Base-by-base conservation (phyloP, 208 protist species). In the Vickermania spadyakhi region DNA sequence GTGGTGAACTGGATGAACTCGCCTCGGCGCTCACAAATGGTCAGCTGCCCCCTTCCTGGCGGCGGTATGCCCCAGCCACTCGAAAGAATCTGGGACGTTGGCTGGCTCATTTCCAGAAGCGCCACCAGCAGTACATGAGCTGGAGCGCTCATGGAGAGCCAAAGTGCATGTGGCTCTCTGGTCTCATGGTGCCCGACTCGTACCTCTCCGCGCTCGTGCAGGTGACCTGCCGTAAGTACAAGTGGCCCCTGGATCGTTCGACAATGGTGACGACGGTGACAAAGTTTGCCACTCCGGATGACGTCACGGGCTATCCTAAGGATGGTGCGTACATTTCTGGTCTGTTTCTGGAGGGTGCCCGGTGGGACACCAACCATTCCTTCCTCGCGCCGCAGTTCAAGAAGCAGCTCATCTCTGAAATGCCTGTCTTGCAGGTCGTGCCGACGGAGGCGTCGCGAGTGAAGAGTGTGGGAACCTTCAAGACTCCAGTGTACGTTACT, bases 401-500 rank as follows among this genome's bases (percentile, higher is more conserved):
- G 69, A 99, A 99, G 82, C 72, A 96, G 69, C 89, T 99, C 28
- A 92, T 98, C 26, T 71, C 82, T 11, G 91, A 98, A 67, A 87
- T 99, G 64, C 98, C 98, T 3, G 88, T 99, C 14, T 79, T 99
- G 72, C 86, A 99, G 64, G 89, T 99, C 62, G 86, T 99, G 41
- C 98, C 98, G 18, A 96, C 96, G 3, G 97, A 99, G 79, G 68
- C 75, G 25, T 94, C 84, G 41, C 93, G 96, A 21, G 68, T 99
- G 18, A 98, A 98, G 77, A 84, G 87, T 29, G 85, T 97, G 25
- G 91, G 90, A 52, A 98, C 93, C 5, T 97, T 99, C 62, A 81
- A 81, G 29, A 98, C 97, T 18, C 98, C 98, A n/a, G 96, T 99
- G 29, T 99, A 99, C 81, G 89, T 98, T 5, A 99, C 98, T 23